Percentiles rank a stretch among this genome's conserved stretches.
Evolutionary conservation across 139 green algal genomes (phyloP).

Genomic region (Chlorella sorokiniana): DNA sequence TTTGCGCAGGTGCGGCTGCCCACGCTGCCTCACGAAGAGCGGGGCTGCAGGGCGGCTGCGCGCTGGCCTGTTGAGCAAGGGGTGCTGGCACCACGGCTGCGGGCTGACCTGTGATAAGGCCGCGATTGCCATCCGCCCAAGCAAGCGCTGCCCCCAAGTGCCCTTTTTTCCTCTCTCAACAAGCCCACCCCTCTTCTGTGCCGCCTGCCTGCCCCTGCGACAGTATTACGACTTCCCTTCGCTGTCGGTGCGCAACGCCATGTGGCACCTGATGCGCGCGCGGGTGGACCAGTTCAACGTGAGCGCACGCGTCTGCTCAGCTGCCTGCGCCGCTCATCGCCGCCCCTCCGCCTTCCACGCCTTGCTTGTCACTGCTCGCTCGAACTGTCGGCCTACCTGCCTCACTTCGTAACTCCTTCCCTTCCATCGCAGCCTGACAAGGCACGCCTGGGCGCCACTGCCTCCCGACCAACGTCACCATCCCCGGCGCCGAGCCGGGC

Average conservation of each 20-base stretch:
- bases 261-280: slow-evolving; percentile 27
- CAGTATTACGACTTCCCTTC: slow-evolving; percentile 31
- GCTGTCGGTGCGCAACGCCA: slow-evolving; percentile 6
- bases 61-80: not conserved
- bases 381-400: not conserved
- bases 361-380: too few species aligned
- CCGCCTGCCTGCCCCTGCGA: not conserved
- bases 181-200: not conserved
- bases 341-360: not conserved
- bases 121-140: too few species aligned
- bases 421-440: not conserved
- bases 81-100: not conserved
- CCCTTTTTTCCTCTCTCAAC: not conserved
- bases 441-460: not conserved
- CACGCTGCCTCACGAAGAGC: not conserved
- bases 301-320: not conserved
- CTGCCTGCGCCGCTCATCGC: not conserved
- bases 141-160: too few species aligned
- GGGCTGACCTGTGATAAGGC: too few species aligned
- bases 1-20: not conserved
- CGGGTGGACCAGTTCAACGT: slow-evolving; percentile 21
- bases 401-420: not conserved
- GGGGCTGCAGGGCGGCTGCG: not conserved
- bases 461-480: not conserved
- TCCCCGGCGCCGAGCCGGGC: slow-evolving; percentile 16